Evolutionary conservation across 495 filamentous ascomycete genomes (phyloP).

Genomic region (Podospora appendiculata): DNA sequence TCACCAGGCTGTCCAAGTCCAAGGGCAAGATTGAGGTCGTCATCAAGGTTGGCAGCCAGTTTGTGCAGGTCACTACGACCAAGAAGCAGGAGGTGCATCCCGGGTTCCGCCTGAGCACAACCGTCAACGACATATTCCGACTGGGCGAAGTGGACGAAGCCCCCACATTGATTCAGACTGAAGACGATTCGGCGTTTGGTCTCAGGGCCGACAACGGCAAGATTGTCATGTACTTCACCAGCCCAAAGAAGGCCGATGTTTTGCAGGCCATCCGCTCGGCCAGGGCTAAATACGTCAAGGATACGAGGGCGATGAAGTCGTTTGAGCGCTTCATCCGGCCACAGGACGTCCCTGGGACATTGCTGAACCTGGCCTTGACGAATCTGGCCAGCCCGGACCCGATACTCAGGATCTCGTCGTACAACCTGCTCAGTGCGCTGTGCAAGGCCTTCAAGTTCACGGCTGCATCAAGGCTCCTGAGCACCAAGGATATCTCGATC

Average conservation of each 20-base stretch:
- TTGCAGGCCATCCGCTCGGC: constrained; percentile 51
- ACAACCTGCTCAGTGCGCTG: constrained; percentile 54
- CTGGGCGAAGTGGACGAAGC: constrained; percentile 57
- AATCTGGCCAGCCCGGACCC: constrained; percentile 54
- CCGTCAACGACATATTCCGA: constrained; percentile 60
- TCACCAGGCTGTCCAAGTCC: constrained; percentile 55
- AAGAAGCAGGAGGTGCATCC: constrained; percentile 59
- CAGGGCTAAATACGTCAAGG: constrained; percentile 53
- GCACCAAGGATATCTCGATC: constrained; percentile 50
- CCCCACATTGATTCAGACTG: constrained; percentile 50
- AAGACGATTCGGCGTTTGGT: constrained; percentile 61
- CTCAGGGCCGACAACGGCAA: constrained; percentile 58
- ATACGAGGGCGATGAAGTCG: constrained; percentile 45
- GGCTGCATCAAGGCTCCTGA: constrained; percentile 49
- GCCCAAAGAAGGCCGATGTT: constrained; percentile 51
- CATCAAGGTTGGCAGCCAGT: constrained; percentile 57
- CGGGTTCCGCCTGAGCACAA: constrained; percentile 47
- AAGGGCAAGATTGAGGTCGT: constrained; percentile 59
- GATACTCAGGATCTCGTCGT: constrained; percentile 50
- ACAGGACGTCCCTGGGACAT: constrained; percentile 59
- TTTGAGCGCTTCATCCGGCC: constrained; percentile 55
- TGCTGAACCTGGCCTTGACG: constrained; percentile 56
- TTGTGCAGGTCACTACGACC: constrained; percentile 59
- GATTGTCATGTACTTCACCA: constrained; percentile 60
- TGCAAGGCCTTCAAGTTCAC: constrained; percentile 58